These are phyloP conservation scores for Fusarium devonianum DNA, from an alignment of 2,329 filamentous ascomycete species.

Conservation along the genomic window DNA sequence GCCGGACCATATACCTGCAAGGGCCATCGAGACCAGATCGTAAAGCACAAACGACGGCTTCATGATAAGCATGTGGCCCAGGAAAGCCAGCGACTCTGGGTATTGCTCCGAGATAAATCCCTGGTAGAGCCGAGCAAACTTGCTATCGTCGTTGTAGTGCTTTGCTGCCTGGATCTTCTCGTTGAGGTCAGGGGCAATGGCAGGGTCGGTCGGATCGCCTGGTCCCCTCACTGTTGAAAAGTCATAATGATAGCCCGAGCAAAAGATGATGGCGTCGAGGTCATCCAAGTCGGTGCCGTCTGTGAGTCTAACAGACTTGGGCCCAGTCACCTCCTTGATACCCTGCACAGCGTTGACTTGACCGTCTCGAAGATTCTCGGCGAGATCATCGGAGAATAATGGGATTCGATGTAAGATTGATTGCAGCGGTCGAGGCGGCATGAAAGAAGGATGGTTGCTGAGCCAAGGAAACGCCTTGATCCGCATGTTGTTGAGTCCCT, in stretches of 20 bases:
- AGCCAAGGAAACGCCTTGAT: slow-evolving; percentile 34
- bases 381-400: slow-evolving; percentile 42
- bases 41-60: slow-evolving; percentile 41
- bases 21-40: slow-evolving; percentile 44
- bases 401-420: slow-evolving; percentile 38
- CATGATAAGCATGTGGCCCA: slow-evolving; percentile 39
- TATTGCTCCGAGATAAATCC: slow-evolving; percentile 46
- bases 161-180: slow-evolving; percentile 32
- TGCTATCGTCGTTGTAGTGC: slow-evolving; percentile 30
- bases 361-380: slow-evolving; percentile 39
- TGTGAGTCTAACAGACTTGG: slow-evolving; percentile 40
- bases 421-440: slow-evolving; percentile 22
- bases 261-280: slow-evolving; percentile 46
- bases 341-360: slow-evolving; percentile 39
- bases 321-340: slow-evolving; percentile 41
- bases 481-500: slow-evolving; percentile 23
- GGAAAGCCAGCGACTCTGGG: slow-evolving; percentile 43
- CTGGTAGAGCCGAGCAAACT: slow-evolving; percentile 43
- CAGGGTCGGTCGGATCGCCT: slow-evolving; percentile 40
- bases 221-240: slow-evolving; percentile 41
- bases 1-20: slow-evolving; percentile 42
- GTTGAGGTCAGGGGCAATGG: slow-evolving; percentile 39
- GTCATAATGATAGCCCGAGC: slow-evolving; percentile 44
- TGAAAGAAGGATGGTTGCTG: slow-evolving; percentile 20
- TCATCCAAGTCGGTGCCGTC: slow-evolving; percentile 44